A percentile compares a stretch with the other conserved stretches of the same genome.
phyloP scores from a whole-genome alignment of 371 early-diverging fungal genomes.

The Syncephalastrum sp. region DNA sequence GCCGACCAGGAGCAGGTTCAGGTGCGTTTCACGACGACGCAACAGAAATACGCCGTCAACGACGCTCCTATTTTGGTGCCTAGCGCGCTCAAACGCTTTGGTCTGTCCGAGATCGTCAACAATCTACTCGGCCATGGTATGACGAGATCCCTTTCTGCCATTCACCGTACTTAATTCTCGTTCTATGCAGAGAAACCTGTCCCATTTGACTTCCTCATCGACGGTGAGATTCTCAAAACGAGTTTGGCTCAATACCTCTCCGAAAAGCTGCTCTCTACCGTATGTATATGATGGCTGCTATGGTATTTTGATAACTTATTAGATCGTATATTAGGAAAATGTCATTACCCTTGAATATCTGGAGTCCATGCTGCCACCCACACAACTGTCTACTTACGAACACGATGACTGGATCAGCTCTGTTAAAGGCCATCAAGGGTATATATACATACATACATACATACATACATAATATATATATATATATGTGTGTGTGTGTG shows the following conservation, averaged over 20 bases:
- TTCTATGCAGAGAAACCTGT: slow-evolving; percentile 65
- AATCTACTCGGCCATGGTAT: slow-evolving; percentile 68
- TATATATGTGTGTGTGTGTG: too few species aligned
- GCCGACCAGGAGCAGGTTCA: slow-evolving; percentile 70
- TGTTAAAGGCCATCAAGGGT: slow-evolving; percentile 51
- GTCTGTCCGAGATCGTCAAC: slow-evolving; percentile 91
- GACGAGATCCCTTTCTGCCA: background rate
- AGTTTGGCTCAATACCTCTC: slow-evolving; percentile 76
- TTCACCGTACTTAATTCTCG: background rate
- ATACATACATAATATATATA: too few species aligned
- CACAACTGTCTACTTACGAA: slow-evolving; percentile 68
- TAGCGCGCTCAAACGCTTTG: slow-evolving; percentile 76
- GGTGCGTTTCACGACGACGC: slow-evolving; percentile 81
- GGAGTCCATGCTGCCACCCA: slow-evolving; percentile 86
- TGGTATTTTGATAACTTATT: background rate
- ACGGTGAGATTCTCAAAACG: slow-evolving; percentile 82
- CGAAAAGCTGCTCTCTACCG: slow-evolving; percentile 70
- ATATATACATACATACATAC: background rate
- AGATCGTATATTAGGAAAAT: slow-evolving; percentile 65
- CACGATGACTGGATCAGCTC: slow-evolving; percentile 95
- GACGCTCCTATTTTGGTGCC: slow-evolving; percentile 87
- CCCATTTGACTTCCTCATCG: slow-evolving; percentile 92
- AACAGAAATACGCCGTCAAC: slow-evolving; percentile 71
- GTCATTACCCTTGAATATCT: slow-evolving; percentile 88
- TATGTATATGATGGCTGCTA: slow-evolving; percentile 25